These are phyloP conservation scores for Candida hungchunana DNA, from an alignment of 805 yeast genomes.

Conservation along the genomic window DNA sequence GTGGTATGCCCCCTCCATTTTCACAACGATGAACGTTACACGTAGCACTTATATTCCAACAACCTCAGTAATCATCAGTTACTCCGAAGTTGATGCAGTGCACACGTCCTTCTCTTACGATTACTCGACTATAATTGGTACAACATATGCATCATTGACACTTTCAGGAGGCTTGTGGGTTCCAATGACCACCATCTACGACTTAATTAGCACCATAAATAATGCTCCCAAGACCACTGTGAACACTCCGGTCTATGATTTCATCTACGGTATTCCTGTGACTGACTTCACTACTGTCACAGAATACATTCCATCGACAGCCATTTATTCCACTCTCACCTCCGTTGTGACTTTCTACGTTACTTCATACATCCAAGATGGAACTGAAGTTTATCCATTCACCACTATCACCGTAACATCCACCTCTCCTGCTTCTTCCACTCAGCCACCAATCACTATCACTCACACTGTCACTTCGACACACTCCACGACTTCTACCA, in stretches of 20 bases:
- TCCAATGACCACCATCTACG: constrained; percentile 12
- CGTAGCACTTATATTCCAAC: constrained; percentile 11
- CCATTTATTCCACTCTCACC: constrained; percentile 10
- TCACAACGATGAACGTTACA: constrained; percentile 11
- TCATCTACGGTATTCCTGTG: constrained; percentile 14
- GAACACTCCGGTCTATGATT: constrained; percentile 9
- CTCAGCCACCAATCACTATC: background rate
- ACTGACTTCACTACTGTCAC: constrained; percentile 15
- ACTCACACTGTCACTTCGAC: background rate
- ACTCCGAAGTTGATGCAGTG: constrained; percentile 1
- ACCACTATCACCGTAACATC: constrained; percentile 17
- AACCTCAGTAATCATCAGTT: constrained; percentile 1
- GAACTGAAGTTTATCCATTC: constrained; percentile 13
- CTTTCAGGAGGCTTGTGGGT: constrained; percentile 18
- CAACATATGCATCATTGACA: constrained; percentile 14
- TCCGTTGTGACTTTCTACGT: constrained; percentile 11
- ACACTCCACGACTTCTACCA: too few species aligned
- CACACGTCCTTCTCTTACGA: constrained; percentile 4
- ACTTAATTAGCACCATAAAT: constrained; percentile 1
- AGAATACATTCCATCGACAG: constrained; percentile 13
- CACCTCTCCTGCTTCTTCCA: constrained; percentile 6
- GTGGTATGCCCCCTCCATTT: constrained; percentile 7
- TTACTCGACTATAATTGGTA: constrained; percentile 10
- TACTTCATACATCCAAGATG: constrained; percentile 15
- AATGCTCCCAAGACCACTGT: constrained; percentile 8